These are phyloP conservation scores for Leccinum variicolor DNA, from an alignment of 768 basidiomycete genomes.

Conservation along the genomic window DNA sequence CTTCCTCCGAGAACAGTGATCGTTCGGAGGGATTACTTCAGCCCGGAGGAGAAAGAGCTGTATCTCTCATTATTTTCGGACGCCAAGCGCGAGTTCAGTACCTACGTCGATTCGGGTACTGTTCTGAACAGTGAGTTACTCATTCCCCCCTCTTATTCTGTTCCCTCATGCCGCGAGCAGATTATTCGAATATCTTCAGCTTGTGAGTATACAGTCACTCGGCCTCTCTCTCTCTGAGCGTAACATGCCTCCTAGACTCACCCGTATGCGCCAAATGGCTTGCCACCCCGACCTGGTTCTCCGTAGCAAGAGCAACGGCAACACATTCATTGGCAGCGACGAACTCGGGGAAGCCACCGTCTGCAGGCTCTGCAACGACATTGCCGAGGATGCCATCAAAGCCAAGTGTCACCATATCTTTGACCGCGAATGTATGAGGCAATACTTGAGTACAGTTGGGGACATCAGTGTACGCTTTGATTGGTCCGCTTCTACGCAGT, in stretches of 20 bases:
- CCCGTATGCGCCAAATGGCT: constrained; percentile 94
- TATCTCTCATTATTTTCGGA: constrained; percentile 90
- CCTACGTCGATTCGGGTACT: constrained; percentile 88
- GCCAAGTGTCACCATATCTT: constrained; percentile 93
- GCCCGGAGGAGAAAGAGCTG: constrained; percentile 94
- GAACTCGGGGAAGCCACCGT: constrained; percentile 74
- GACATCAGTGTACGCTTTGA: constrained; percentile 53
- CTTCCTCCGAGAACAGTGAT: constrained; percentile 89
- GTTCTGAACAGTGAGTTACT: constrained; percentile 78
- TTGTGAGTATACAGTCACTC: constrained; percentile 43
- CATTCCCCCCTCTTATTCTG: not conserved
- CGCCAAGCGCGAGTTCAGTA: constrained; percentile 88
- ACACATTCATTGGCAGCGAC: constrained; percentile 51
- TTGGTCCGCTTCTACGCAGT: not conserved
- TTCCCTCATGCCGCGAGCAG: constrained; percentile 33
- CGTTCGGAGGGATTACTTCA: constrained; percentile 89
- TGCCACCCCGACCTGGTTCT: constrained; percentile 94
- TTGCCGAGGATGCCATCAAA: constrained; percentile 96
- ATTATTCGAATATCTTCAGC: constrained; percentile 89
- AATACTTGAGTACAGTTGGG: constrained; percentile 77
- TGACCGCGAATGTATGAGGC: constrained; percentile 92
- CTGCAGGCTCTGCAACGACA: constrained; percentile 94
- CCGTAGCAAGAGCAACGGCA: constrained; percentile 75
- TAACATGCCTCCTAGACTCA: constrained; percentile 53
- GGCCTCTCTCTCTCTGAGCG: not conserved